A percentile compares a stretch with the other conserved stretches of the same genome.
Conservation (phyloP, 345 rosid genomes). For the Arabis hirsuta region DNA sequence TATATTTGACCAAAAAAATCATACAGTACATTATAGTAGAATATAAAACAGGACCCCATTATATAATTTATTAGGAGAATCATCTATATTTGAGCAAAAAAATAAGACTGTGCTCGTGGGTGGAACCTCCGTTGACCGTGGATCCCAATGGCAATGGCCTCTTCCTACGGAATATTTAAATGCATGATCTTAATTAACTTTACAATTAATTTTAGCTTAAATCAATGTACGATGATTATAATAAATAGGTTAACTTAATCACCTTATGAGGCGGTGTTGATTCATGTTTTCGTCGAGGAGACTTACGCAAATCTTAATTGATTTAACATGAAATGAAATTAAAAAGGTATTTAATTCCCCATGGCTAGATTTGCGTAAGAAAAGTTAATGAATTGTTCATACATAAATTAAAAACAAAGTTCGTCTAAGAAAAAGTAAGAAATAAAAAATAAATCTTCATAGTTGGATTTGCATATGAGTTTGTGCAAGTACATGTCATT, state of each 20-base stretch:
- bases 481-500: constrained; percentile 37
- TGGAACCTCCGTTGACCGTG: constrained; percentile 48
- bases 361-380: constrained; percentile 2
- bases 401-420: neutral
- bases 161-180: constrained; percentile 36
- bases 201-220: constrained; percentile 19
- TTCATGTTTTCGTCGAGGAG: constrained; percentile 37
- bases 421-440: neutral
- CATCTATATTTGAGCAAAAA: constrained; percentile 24
- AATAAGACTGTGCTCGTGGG: constrained; percentile 40
- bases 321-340: neutral
- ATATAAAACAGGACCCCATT: neutral
- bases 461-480: constrained; percentile 40
- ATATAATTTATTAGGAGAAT: constrained; percentile 10
- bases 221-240: constrained; percentile 37
- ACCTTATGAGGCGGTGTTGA: constrained; percentile 33
- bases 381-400: neutral
- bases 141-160: constrained; percentile 41
- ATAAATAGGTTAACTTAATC: constrained; percentile 23
- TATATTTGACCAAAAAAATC: neutral
- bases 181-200: constrained; percentile 26
- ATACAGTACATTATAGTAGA: neutral
- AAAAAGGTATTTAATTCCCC: neutral
- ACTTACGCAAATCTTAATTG: constrained; percentile 17
- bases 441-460: neutral